Evolutionary conservation across 345 rosid species (phyloP).

Genomic region (Corymbia maculata): DNA sequence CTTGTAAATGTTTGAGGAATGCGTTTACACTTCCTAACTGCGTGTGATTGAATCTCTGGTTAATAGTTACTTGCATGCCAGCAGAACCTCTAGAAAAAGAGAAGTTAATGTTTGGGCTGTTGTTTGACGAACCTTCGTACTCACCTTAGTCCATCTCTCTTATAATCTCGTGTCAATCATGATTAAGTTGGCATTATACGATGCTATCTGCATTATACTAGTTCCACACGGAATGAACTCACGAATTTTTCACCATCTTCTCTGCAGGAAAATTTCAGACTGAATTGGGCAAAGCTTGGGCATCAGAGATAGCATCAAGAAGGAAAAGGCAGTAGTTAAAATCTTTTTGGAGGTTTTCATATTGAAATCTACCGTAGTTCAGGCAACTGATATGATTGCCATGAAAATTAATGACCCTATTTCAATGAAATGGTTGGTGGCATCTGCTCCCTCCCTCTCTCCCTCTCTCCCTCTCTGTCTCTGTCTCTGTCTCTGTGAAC

Average conservation of each 20-base stretch:
- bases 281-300: conserved; percentile 87
- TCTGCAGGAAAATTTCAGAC: conserved; percentile 81
- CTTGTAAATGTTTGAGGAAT: background rate
- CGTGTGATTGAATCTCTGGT: background rate
- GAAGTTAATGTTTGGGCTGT: background rate
- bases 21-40: no score
- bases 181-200: background rate
- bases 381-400: background rate
- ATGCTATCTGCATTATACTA: background rate
- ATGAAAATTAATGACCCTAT: background rate
- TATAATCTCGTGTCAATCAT: background rate
- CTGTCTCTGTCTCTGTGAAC: background rate
- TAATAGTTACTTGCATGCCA: background rate
- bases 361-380: background rate
- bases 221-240: background rate
- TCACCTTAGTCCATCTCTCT: background rate
- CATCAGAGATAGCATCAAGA: conserved; percentile 66
- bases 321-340: conserved; percentile 23
- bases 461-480: background rate
- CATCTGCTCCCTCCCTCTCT: background rate
- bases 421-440: background rate
- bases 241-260: background rate
- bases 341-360: background rate
- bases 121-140: background rate
- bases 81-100: background rate